Base-by-base conservation (phyloP, 2,329 filamentous ascomycete genomes). In the Thelonectria blattea region DNA sequence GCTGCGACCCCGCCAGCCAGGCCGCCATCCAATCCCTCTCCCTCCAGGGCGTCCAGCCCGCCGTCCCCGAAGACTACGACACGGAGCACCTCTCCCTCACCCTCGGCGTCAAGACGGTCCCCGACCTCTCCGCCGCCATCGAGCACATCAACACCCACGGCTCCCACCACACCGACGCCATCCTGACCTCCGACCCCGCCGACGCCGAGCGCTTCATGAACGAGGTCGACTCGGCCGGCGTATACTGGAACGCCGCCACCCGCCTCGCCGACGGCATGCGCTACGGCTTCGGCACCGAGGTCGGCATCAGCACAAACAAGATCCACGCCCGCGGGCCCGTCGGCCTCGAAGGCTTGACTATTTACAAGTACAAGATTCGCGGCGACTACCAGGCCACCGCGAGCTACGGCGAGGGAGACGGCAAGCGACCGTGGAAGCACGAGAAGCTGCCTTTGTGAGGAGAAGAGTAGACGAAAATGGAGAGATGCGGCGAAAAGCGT, bases 271-370 rank as follows among this genome's bases (percentile, higher is more conserved):
- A 99, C 75, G 95, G 95, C 8, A 97, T 96, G 91, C 85, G 95
- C 43, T 98, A 96, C 75, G 95, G 95, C 8, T 99, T 99, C 77
- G 95, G 95, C 49, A 98, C 95, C 0, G 95, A 99, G 79, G 95
- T 99, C 22, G 95, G 95, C 56, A 98, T 99, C 78, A 96, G 91
- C 79, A 99, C 95, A 51, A 99, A 97, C 82, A 99, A 98, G 82
- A 97, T 99, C 65, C 95, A 99, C 75, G 91, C 92, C 1, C 83
- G 95, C 52, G 95, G 95, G 0, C 95, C 95, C 0, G 95, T 99
- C 6, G 95, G 95, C 1, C 80, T 99, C 53, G 95, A 98, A 73
- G 95, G 95, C 1, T 78, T 99, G 75, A 97, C 92, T 74, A 98
- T 98, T 64, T 97, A 99, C 80, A 97, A 97, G 81, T 99, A 97